phyloP scores from a whole-genome alignment of 768 basidiomycete genomes.

The Pisolithus albus region DNA sequence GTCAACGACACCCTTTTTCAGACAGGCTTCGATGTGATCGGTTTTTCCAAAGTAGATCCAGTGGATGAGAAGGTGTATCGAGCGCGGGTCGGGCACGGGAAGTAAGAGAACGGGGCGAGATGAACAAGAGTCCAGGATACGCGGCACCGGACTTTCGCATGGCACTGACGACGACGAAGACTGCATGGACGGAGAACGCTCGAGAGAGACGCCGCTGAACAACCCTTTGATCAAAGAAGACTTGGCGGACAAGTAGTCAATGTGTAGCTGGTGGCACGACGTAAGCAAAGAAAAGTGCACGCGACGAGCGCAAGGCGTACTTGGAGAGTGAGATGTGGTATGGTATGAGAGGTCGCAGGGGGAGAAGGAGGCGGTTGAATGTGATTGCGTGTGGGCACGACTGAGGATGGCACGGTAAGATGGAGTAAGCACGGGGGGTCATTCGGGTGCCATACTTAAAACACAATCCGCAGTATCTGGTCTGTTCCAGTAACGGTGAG shows the following conservation, averaged over 20 bases:
- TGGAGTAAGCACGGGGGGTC: background rate
- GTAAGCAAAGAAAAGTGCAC: slow-evolving; percentile 1
- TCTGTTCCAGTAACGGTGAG: slow-evolving; percentile 66
- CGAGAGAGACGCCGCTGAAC: slow-evolving; percentile 59
- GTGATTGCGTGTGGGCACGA: slow-evolving; percentile 43
- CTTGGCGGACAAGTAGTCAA: slow-evolving; percentile 77
- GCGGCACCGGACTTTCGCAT: slow-evolving; percentile 49
- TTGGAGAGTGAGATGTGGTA: slow-evolving; percentile 55
- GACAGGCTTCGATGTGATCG: slow-evolving; percentile 55
- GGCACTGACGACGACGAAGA: background rate
- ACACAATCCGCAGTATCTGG: slow-evolving; percentile 76
- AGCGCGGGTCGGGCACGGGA: slow-evolving; percentile 67
- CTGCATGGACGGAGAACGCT: slow-evolving; percentile 40
- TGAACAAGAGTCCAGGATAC: slow-evolving; percentile 54
- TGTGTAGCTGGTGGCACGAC: slow-evolving; percentile 51
- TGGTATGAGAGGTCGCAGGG: slow-evolving; percentile 27
- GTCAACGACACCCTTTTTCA: slow-evolving; percentile 55
- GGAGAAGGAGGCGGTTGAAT: slow-evolving; percentile 10
- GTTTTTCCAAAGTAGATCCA: slow-evolving; percentile 81
- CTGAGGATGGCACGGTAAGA: slow-evolving; percentile 21
- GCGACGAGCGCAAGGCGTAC: slow-evolving; percentile 33
- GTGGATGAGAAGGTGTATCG: slow-evolving; percentile 65
- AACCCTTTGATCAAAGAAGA: slow-evolving; percentile 67
- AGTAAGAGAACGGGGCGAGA: slow-evolving; percentile 66
- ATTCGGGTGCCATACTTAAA: slow-evolving; percentile 41